Evolutionary conservation across 768 basidiomycete genomes (phyloP).

Genomic region (Lactarius hatsudake): DNA sequence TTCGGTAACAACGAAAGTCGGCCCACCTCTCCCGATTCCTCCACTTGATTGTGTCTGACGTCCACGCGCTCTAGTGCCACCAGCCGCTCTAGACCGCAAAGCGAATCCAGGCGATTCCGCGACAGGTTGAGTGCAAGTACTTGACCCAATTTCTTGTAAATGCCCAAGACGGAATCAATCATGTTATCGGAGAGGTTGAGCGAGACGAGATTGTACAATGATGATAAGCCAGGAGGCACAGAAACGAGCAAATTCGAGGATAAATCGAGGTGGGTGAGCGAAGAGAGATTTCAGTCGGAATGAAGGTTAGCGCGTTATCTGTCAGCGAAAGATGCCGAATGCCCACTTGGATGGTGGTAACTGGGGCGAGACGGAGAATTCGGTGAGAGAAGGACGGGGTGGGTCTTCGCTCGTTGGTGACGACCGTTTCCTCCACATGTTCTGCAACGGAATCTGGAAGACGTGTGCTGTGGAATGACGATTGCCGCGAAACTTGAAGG

Average conservation of each 20-base stretch:
- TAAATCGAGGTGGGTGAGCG: constrained; percentile 80
- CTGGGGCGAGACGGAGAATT: too few relatives aligned
- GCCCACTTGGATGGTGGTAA: too few relatives aligned
- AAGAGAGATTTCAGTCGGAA: constrained; percentile 42
- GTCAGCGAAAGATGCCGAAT: too few relatives aligned
- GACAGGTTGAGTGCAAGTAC: constrained; percentile 80
- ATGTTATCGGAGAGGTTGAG: constrained; percentile 97
- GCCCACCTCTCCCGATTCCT: constrained; percentile 82
- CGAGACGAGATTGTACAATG: constrained; percentile 77
- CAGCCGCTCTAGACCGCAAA: constrained; percentile 91
- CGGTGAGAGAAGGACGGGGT: too few relatives aligned
- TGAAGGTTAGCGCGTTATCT: too few relatives aligned
- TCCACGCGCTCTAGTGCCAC: constrained; percentile 85
- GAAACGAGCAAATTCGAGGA: constrained; percentile 90
- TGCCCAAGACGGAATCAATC: constrained; percentile 91
- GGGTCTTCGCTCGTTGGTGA: too few relatives aligned
- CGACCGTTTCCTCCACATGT: too few relatives aligned
- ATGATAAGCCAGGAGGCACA: constrained; percentile 69
- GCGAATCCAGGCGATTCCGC: constrained; percentile 86
- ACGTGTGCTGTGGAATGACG: constrained; percentile 37
- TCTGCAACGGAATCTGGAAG: too few relatives aligned
- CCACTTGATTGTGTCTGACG: constrained; percentile 72
- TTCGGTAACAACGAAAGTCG: constrained; percentile 77
- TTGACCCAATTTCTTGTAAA: constrained; percentile 77
- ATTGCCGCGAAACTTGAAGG: constrained; percentile 39